These are phyloP conservation scores for Colletotrichum echinochloae DNA, from an alignment of 2,329 filamentous ascomycete genomes.

Conservation along the genomic window DNA sequence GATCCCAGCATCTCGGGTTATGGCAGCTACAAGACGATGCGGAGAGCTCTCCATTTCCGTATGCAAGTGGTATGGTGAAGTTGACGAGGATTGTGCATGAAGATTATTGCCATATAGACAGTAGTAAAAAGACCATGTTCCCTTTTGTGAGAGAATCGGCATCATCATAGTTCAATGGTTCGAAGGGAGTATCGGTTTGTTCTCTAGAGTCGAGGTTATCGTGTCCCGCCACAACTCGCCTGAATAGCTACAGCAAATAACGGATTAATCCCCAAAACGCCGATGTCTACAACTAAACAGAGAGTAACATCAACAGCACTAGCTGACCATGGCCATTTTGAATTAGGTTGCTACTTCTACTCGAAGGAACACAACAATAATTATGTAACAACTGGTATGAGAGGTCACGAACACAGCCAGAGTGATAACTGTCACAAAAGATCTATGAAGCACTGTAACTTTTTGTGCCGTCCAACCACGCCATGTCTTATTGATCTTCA, in stretches of 20 bases:
- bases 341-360: too few relatives aligned
- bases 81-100: not conserved
- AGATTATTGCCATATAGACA: not conserved
- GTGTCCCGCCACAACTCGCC: not conserved
- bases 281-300: too few relatives aligned
- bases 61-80: not conserved
- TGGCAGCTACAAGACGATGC: not conserved
- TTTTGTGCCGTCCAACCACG: not conserved
- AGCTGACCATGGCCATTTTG: too few relatives aligned
- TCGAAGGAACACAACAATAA: not conserved
- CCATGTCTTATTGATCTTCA: not conserved
- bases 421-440: too few relatives aligned
- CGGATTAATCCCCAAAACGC: not conserved
- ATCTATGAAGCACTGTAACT: not conserved
- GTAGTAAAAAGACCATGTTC: not conserved
- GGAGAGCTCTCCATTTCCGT: not conserved
- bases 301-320: not conserved
- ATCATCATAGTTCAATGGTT: not conserved
- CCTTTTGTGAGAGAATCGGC: too few relatives aligned
- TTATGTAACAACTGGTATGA: not conserved
- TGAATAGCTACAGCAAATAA: not conserved
- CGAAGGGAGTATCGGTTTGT: not conserved
- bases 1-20: not conserved
- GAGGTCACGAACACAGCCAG: too few relatives aligned
- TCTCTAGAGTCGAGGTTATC: not conserved